A percentile compares a stretch with the other conserved stretches of the same genome.
Evolutionary conservation across 208 protist species (phyloP).

Genomic region (Crithidia brevicula): DNA sequence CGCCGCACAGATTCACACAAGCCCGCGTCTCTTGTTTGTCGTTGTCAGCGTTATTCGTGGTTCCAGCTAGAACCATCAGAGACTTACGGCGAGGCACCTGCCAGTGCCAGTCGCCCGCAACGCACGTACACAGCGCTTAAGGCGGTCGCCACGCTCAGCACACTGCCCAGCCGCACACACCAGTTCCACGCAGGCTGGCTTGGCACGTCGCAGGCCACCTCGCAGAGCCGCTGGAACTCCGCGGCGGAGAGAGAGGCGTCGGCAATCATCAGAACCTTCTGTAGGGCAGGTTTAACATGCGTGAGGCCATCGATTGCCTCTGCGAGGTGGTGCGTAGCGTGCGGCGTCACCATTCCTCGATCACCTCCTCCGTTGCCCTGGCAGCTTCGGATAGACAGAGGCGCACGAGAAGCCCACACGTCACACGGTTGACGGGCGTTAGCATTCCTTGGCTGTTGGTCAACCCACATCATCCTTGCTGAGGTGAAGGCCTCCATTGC

Average conservation of each 20-base stretch:
- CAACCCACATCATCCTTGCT: too few species aligned
- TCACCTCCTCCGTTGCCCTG: too few species aligned
- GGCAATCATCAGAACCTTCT: neutral
- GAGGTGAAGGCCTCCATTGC: too few species aligned
- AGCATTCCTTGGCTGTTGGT: too few species aligned
- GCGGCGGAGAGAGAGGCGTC: neutral
- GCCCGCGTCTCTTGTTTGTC: too few species aligned
- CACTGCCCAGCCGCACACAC: conserved; percentile 6
- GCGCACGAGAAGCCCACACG: too few species aligned
- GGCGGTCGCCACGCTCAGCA: conserved; percentile 6
- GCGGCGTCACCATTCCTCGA: too few species aligned
- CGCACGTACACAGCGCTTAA: conserved; percentile 6
- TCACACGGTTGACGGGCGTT: too few species aligned
- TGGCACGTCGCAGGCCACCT: neutral
- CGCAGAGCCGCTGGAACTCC: conserved; percentile 2
- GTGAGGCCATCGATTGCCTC: neutral
- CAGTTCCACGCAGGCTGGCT: conserved; percentile 3
- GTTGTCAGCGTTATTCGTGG: neutral
- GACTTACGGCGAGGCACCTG: neutral
- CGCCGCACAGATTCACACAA: neutral
- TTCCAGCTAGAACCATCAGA: neutral
- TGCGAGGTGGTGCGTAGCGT: too few species aligned
- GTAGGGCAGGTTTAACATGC: neutral
- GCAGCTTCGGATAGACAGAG: too few species aligned
- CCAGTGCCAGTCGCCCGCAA: neutral